Percentiles rank a stretch among this genome's conserved stretches.
phyloP scores from a whole-genome alignment of 2,329 filamentous ascomycete genomes.

The Dryadomyces quercivorus region DNA sequence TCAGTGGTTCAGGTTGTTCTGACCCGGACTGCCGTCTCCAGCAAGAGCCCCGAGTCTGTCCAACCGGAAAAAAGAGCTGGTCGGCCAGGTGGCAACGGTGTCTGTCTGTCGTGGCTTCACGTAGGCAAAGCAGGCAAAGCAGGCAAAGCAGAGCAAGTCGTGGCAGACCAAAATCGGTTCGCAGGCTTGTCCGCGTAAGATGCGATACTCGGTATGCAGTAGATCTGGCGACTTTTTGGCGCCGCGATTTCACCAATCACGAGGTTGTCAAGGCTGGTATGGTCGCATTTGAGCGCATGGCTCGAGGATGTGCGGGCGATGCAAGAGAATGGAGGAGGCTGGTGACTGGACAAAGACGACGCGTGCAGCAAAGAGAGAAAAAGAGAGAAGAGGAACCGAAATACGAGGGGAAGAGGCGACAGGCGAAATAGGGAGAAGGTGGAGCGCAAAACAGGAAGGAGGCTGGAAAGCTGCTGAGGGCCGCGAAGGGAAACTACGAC shows the following conservation, averaged over 20 bases:
- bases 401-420: background rate
- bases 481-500: background rate
- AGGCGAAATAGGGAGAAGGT: background rate
- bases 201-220: no score
- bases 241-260: conserved; percentile 1
- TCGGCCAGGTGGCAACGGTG: background rate
- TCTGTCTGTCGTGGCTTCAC: background rate
- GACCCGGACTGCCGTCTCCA: background rate
- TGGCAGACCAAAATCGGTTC: background rate
- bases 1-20: background rate
- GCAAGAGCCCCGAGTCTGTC: background rate
- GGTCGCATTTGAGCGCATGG: conserved; percentile 10
- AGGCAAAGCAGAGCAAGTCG: no score
- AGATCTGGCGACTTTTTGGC: background rate
- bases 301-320: conserved; percentile 1
- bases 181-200: no score
- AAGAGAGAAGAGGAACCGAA: background rate
- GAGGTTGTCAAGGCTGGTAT: background rate
- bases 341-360: background rate
- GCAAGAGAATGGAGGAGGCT: background rate
- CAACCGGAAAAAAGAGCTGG: background rate
- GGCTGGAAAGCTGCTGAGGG: background rate
- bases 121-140: background rate
- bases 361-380: background rate
- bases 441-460: background rate